A percentile compares a stretch with the other conserved stretches of the same genome.
These are phyloP conservation scores for Plasmopara muralis DNA, from an alignment of 352 stramenopile species.

Conservation along the genomic window DNA sequence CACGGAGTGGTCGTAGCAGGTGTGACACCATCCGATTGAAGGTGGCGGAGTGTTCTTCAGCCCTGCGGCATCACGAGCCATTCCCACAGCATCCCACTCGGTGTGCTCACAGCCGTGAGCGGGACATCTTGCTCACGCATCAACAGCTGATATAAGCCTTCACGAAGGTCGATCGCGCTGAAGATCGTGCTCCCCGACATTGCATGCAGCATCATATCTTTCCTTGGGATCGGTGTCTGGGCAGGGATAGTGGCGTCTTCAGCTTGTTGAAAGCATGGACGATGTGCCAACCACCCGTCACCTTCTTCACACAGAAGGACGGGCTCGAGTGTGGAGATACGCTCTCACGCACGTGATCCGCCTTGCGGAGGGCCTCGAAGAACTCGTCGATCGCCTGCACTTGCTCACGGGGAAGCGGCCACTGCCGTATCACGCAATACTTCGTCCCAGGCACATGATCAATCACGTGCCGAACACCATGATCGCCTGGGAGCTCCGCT, in stretches of 20 bases:
- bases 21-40: conserved; percentile 1
- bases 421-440: conserved; percentile 4
- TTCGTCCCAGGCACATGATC: conserved; percentile 4
- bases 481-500: conserved; percentile 2
- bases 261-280: neutral
- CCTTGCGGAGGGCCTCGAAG: neutral
- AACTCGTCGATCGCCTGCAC: neutral
- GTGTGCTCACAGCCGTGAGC: neutral
- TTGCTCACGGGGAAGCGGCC: neutral
- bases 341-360: neutral
- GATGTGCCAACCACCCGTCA: neutral
- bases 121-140: neutral
- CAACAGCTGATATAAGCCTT: neutral
- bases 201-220: neutral
- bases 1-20: neutral
- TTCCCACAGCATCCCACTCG: neutral
- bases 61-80: neutral
- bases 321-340: neutral
- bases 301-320: conserved; percentile 1
- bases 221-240: neutral
- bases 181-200: neutral
- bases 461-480: conserved; percentile 8
- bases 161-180: neutral
- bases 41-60: neutral
- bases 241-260: neutral